Conservation (phyloP, 768 basidiomycete genomes). For the Sporobolomyces phaffii region DNA sequence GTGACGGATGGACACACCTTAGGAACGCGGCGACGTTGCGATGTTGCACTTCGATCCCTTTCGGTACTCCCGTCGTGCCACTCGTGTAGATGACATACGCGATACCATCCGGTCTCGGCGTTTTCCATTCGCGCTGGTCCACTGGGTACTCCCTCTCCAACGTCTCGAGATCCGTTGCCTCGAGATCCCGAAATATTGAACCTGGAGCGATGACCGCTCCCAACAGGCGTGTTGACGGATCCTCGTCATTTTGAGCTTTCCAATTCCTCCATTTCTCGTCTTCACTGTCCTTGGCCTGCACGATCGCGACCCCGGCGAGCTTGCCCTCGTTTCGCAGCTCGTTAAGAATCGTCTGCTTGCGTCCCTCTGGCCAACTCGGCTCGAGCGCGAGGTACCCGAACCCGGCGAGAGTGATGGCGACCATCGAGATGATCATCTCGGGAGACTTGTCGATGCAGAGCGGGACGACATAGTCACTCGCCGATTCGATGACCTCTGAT, state of each 20-base stretch:
- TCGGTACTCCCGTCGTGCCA: constrained; percentile 34
- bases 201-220: not conserved
- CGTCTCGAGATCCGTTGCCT: not conserved
- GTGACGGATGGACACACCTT: not conserved
- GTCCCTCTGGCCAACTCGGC: constrained; percentile 24
- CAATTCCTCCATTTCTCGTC: constrained; percentile 8
- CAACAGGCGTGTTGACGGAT: too few relatives aligned
- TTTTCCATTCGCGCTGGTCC: not conserved
- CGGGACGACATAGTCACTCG: constrained; percentile 24
- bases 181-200: not conserved
- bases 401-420: constrained; percentile 26
- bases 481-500: too few relatives aligned
- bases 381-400: constrained; percentile 37
- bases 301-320: constrained; percentile 20
- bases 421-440: constrained; percentile 24
- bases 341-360: constrained; percentile 23
- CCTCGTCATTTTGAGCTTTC: not conserved
- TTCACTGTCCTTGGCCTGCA: constrained; percentile 1
- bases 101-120: constrained; percentile 1
- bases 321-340: constrained; percentile 14
- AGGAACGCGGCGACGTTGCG: constrained; percentile 32
- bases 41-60: constrained; percentile 33
- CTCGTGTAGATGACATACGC: constrained; percentile 37
- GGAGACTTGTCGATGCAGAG: constrained; percentile 26
- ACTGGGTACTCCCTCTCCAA: not conserved